Evolutionary conservation across 23 red algal genomes (phyloP), one percentile per base, ranked within the genome.

Genomic region (Gracilaria caudata): DNA sequence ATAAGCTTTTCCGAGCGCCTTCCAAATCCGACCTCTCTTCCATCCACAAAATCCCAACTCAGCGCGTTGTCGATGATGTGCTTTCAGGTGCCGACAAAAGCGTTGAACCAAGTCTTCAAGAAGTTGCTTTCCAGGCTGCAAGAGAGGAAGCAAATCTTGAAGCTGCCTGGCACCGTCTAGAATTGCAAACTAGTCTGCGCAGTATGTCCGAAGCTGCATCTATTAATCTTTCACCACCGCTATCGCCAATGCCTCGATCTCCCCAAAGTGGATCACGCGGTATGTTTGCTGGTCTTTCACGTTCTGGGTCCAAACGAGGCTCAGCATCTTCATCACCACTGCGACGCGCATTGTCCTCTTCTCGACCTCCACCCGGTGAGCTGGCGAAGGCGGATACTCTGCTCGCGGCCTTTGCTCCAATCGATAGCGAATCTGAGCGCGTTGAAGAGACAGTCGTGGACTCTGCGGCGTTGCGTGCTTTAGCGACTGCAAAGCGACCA

Each of bases 141-240:
- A 61, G 85, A 43, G 85, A 89, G n/a, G 85, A 89, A 7, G 85
- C 71, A 7, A 79, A 89, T 16, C 51, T 89, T 33, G 85, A 89
- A 51, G 68, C 72, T 34, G 74, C 85, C 21, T 89, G 85, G 85
- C 64, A 68, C 13, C 55, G 72, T 26, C 74, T 89, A 3, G 85
- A 89, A 29, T 0, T 75, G 43, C 70, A 75, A 36, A 75, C 70
- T n/a, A 75, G 70, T 47, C 70, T 75, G 7, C 70, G 70, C 21
- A 75, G 43, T 20, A 75, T 75, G 51, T 64, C 79, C 44, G 79
- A 63, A 34, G 33, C 79, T 83, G 58, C 49, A 9, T 83, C 79
- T 36, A 5, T 40, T 39, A 75, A 75, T n/a, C 19, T 75, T 24
- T 46, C 70, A 3, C 70, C 70, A 25, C 70, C 70, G 9, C 19